Base-by-base conservation (phyloP, 148 eudicot genomes). In the Fagopyrum tataricum region DNA sequence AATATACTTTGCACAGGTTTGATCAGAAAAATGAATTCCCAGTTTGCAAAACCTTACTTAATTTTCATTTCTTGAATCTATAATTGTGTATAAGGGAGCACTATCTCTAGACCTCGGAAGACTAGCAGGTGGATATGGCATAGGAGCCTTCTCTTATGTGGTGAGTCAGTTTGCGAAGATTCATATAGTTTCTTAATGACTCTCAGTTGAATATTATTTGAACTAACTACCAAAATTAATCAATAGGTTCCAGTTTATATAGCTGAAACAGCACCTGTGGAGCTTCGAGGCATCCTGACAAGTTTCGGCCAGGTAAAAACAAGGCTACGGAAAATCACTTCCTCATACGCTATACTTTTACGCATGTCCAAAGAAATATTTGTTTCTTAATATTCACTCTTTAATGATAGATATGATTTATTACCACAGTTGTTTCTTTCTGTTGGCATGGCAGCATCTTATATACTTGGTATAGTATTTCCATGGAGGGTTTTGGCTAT, bases 121-220 rank as follows among this genome's bases (percentile, higher is more conserved):
- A 78, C 74, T 91, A 72, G 89, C 97, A 56, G 91, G 96, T 31
- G 98, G 98, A 80, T 91, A 88, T 61, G 98, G 98, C 75, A 91
- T 91, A 92, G 98, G 98, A 56, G 90, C 89, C 67, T 91, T 91
- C 81, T 94, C 96, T 59, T 91, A 85, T 72, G 97, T 94, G 88
- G 97, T 91, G 9, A 67, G 44, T 67, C 11, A 4, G 15, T 58
- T 37, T 14, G n/a, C n/a, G 18, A 37, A 9, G 8, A 26, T 6
- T n/a, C 44, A 31, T 66, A 37, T 21, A 66, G 13, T 12, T n/a
- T 26, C 6, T 26, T 24, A 26, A 64, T 39, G 31, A n/a, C 31
- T 58, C 12, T 58, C n/a, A 0, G 43, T 64, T 64, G 69, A 4
- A 53, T n/a, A 5, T 64, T n/a, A 5, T 64, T 39, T 31, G 15